Evolutionary conservation across 208 protist genomes (phyloP).

Genomic region (Leishmania mexicana): DNA sequence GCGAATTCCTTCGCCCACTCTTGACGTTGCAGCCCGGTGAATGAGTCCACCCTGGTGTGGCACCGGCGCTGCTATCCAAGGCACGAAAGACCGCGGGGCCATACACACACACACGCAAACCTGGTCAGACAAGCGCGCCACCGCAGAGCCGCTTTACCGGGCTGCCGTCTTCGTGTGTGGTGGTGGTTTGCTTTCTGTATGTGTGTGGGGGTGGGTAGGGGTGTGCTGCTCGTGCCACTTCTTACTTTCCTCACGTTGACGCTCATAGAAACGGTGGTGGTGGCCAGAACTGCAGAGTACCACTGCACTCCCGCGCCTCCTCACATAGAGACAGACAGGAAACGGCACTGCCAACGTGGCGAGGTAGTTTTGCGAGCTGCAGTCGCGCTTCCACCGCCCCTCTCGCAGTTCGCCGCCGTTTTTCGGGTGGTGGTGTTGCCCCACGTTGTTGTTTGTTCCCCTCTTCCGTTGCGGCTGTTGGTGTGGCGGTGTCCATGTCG

Average conservation of each 20-base stretch:
- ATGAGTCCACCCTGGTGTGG: not conserved
- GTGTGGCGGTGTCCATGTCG: constrained; percentile 20
- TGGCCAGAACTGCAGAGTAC: not conserved
- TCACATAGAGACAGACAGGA: not conserved
- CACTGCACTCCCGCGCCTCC: not conserved
- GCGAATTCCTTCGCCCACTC: not conserved
- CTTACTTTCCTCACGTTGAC: not conserved
- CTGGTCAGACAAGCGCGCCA: not conserved
- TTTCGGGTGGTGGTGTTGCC: not conserved
- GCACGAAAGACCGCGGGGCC: not conserved
- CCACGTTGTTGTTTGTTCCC: not conserved
- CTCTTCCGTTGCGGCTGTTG: not conserved
- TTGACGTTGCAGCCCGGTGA: not conserved
- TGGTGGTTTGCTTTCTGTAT: no score
- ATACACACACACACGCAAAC: not conserved
- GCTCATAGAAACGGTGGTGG: constrained; percentile 1
- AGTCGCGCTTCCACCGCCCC: not conserved
- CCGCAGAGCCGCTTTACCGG: not conserved
- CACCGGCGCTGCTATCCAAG: not conserved
- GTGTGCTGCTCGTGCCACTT: not conserved
- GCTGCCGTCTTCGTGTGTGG: not conserved
- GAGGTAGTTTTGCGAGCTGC: not conserved
- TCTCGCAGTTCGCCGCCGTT: not conserved
- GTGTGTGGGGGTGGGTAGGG: not conserved
- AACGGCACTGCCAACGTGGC: not conserved